Base-by-base conservation (phyloP, 345 rosid species). In the Orychophragmus violaceus region DNA sequence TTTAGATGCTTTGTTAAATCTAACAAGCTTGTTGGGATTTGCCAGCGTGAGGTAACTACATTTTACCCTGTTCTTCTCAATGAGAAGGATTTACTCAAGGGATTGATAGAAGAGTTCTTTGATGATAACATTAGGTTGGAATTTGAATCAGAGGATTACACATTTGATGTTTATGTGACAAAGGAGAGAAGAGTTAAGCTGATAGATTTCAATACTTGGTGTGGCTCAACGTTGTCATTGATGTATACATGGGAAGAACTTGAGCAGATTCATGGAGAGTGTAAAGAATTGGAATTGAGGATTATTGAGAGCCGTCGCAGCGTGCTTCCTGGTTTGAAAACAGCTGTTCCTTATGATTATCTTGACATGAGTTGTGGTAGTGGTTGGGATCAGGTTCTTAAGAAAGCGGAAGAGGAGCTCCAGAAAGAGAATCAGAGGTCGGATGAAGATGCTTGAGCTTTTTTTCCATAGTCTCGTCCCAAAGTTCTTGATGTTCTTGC, bases 141-240 rank as follows among this genome's bases (percentile, higher is more conserved):
- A 5, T 92, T 92, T 49, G 87, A 83, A 37, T 89, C 76, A 8
- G 89, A 84, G 11, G 55, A 68, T 7, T 92, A 84, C 63, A 55
- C 86, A 3, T 87, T 87, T 64, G 98, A 92, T 74, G 84, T 89
- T 17, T 89, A 89, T 62, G 81, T 86, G 25, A 82, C 78, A 0
- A 69, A 57, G 23, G 82, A 84, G 69, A 83, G 68, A 24, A 79
- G 59, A 39, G 84, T 83, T 17, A 87, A 85, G 84, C 32, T 87
- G 1, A 16, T 89, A 51, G 98, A 92, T 79, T 92, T 92, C 67
- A 92, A 89, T 75, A 86, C 89, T 3, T 89, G 98, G 98, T 87
- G 84, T 62, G 88, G 81, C 5, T 87, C 85, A 48, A 89, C 95
- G 0, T 80, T 89, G 77, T 83, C 95, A 6, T 75, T 87, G 64